Percentiles rank a stretch among this genome's conserved stretches.
phyloP scores from a whole-genome alignment of 352 stramenopile species.

The Phytophthora pini region DNA sequence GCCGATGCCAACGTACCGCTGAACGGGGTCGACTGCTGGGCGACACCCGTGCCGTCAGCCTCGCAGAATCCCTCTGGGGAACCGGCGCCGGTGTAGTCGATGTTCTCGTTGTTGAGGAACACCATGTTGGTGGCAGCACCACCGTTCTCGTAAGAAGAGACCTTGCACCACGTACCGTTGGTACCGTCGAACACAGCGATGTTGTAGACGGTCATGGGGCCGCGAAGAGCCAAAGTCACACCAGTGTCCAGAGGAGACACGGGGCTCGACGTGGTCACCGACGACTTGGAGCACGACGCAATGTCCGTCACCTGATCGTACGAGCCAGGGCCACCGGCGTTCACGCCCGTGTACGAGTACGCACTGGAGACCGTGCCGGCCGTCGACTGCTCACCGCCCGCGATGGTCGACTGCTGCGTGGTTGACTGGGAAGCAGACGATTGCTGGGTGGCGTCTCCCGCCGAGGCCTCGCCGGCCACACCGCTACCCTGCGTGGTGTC shows the following conservation, averaged over 20 bases:
- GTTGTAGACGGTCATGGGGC: slow-evolving; percentile 71
- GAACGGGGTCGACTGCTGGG: slow-evolving; percentile 51
- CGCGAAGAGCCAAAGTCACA: slow-evolving; percentile 71
- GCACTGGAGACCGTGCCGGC: slow-evolving; percentile 45
- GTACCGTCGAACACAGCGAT: slow-evolving; percentile 75
- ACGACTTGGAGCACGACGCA: slow-evolving; percentile 53
- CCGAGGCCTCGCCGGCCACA: slow-evolving; percentile 19
- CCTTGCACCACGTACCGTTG: slow-evolving; percentile 54
- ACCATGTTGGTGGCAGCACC: slow-evolving; percentile 70
- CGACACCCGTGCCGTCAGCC: slow-evolving; percentile 53
- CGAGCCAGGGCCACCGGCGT: slow-evolving; percentile 57
- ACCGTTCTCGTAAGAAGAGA: slow-evolving; percentile 71
- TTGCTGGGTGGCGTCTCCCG: slow-evolving; percentile 20
- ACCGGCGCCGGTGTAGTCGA: slow-evolving; percentile 63
- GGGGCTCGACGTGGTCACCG: slow-evolving; percentile 45
- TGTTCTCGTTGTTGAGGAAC: slow-evolving; percentile 87
- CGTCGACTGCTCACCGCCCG: slow-evolving; percentile 34
- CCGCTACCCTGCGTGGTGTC: slow-evolving; percentile 11
- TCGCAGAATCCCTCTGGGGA: slow-evolving; percentile 70
- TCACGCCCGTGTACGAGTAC: slow-evolving; percentile 64
- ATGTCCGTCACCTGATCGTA: slow-evolving; percentile 83
- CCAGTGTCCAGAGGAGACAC: slow-evolving; percentile 73
- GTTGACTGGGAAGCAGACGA: slow-evolving; percentile 2
- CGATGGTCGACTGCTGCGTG: slow-evolving; percentile 27
- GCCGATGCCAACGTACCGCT: slow-evolving; percentile 57